Conservation (phyloP, 1,284 basidiomycete genomes). For the Sanghuangporus sanghuang region DNA sequence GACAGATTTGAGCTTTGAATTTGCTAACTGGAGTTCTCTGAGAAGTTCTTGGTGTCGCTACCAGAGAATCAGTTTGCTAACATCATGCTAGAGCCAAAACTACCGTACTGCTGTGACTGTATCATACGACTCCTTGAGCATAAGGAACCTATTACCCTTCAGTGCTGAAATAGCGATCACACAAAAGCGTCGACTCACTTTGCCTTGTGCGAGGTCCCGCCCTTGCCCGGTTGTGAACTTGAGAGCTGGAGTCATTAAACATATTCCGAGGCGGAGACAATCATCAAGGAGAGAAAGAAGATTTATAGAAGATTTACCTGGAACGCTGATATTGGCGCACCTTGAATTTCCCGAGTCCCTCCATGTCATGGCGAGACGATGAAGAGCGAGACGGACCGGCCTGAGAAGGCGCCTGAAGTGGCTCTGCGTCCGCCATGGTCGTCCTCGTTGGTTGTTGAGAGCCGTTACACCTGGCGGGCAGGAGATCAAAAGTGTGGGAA, state of each 20-base stretch:
- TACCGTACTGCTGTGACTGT: constrained; percentile 12
- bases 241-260: background rate
- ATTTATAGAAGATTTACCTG: background rate
- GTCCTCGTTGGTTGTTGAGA: background rate
- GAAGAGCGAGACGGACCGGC: constrained; percentile 3
- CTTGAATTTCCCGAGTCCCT: constrained; percentile 15
- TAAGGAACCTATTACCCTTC: constrained; percentile 2
- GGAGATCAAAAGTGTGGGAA: background rate
- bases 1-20: constrained; percentile 8
- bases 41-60: constrained; percentile 14
- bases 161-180: background rate
- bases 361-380: constrained; percentile 3
- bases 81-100: too few species aligned
- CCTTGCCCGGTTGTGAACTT: background rate
- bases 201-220: constrained; percentile 6
- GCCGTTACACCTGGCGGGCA: background rate
- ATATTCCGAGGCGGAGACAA: background rate
- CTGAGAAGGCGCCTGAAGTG: background rate
- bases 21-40: constrained; percentile 11
- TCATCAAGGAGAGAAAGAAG: background rate
- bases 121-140: constrained; percentile 11
- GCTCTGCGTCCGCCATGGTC: constrained; percentile 2
- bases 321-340: background rate
- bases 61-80: background rate
- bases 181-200: background rate